Evolutionary conservation across 139 green algal species (phyloP).

Genomic region (Spirogloea muscicola): DNA sequence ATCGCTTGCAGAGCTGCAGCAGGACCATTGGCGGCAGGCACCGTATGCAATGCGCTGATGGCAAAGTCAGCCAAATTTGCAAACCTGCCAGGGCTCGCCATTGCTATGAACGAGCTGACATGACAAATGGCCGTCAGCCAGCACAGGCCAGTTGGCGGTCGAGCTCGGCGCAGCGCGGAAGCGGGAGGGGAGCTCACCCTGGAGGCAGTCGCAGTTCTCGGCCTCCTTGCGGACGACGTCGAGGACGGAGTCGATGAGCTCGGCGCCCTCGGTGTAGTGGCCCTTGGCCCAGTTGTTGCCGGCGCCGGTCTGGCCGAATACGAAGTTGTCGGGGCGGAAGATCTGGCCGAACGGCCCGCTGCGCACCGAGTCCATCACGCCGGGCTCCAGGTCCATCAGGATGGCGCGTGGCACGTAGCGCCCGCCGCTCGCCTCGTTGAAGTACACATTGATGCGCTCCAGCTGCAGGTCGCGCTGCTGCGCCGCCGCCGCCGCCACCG

Average conservation of each 20-base stretch:
- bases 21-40: no score
- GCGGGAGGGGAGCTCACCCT: constrained; percentile 55
- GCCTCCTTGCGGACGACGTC: constrained; percentile 99
- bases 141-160: neutral
- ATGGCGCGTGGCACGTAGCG: constrained; percentile 96
- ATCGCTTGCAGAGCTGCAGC: no score
- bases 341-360: constrained; percentile 95
- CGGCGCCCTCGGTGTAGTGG: constrained; percentile 98
- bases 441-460: constrained; percentile 99
- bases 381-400: constrained; percentile 97
- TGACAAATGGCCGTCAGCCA: no score
- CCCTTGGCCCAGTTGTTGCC: constrained; percentile 99
- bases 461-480: constrained; percentile 98
- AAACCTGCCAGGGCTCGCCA: no score
- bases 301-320: constrained; percentile 94
- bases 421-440: constrained; percentile 96
- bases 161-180: constrained; percentile 41
- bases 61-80: no score
- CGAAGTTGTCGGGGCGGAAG: constrained; percentile 96
- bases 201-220: constrained; percentile 96
- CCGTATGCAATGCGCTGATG: no score
- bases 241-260: constrained; percentile 97
- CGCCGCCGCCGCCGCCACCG: no score
- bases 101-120: no score
- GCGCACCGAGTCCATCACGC: constrained; percentile 91